Evolutionary conservation across 495 filamentous ascomycete genomes (phyloP).

Genomic region (Hypoxylon lienhwacheense): DNA sequence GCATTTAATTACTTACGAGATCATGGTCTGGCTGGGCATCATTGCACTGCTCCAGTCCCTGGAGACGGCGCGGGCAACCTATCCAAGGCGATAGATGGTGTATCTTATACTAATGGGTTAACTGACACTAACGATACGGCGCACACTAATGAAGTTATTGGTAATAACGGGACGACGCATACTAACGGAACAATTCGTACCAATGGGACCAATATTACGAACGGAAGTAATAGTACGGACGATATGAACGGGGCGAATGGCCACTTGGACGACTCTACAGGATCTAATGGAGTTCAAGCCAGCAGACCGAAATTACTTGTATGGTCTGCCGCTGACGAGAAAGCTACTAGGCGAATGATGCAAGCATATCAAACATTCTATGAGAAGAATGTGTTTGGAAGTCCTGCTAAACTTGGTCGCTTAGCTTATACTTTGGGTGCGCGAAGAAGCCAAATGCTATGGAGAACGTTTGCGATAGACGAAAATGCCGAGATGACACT

Average conservation of each 20-base stretch:
- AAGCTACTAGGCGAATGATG: slow-evolving; percentile 17
- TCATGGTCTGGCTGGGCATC: background rate
- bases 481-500: background rate
- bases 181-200: background rate
- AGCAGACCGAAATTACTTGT: slow-evolving; percentile 6
- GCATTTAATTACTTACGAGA: slow-evolving; percentile 16
- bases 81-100: background rate
- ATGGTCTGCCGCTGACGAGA: slow-evolving; percentile 16
- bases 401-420: slow-evolving; percentile 5
- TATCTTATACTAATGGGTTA: background rate
- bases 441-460: slow-evolving; percentile 32
- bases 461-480: slow-evolving; percentile 30
- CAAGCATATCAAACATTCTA: slow-evolving; percentile 11
- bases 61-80: background rate
- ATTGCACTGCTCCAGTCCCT: background rate
- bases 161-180: background rate
- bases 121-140: background rate
- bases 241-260: background rate
- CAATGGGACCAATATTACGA: background rate
- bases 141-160: background rate
- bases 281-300: background rate
- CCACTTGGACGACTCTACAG: background rate
- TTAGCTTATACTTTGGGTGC: slow-evolving; percentile 37
- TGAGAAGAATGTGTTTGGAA: background rate
- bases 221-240: slow-evolving; percentile 4